Conservation (phyloP, 2,329 filamentous ascomycete genomes). For the Graphium sp. region DNA sequence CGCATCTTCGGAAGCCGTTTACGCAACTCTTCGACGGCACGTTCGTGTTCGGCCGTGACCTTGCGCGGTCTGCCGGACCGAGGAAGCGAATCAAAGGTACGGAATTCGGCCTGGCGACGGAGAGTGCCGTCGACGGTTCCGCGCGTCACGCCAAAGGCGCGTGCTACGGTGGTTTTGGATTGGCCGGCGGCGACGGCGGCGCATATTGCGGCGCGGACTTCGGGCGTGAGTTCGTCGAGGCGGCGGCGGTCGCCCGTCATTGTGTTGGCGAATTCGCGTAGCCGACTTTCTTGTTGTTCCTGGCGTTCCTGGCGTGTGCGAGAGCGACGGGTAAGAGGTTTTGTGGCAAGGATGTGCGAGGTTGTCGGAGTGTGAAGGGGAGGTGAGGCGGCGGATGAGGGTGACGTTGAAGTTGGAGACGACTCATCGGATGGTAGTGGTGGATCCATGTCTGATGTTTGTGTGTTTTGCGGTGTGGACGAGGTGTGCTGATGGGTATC, state of each 20-base stretch:
- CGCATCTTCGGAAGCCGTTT: constrained; percentile 5
- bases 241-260: constrained; percentile 5
- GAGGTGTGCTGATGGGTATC: no score
- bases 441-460: no score
- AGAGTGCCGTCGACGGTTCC: constrained; percentile 6
- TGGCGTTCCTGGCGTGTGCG: no score
- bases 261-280: constrained; percentile 5
- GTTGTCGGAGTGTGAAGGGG: no score
- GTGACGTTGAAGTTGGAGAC: no score
- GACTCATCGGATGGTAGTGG: no score
- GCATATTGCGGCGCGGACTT: constrained; percentile 6
- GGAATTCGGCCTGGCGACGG: constrained; percentile 5
- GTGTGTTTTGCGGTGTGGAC: no score
- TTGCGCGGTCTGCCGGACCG: constrained; percentile 6
- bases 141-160: constrained; percentile 6
- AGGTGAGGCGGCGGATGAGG: no score
- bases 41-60: constrained; percentile 5
- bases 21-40: constrained; percentile 3
- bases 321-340: no score
- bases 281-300: no score
- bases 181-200: constrained; percentile 6
- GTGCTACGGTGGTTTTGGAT: constrained; percentile 6
- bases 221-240: constrained; percentile 5
- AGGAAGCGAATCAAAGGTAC: constrained; percentile 5
- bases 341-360: no score